Evolutionary conservation across 768 basidiomycete species (phyloP).

Genomic region (Leucocoprinus leucothites): DNA sequence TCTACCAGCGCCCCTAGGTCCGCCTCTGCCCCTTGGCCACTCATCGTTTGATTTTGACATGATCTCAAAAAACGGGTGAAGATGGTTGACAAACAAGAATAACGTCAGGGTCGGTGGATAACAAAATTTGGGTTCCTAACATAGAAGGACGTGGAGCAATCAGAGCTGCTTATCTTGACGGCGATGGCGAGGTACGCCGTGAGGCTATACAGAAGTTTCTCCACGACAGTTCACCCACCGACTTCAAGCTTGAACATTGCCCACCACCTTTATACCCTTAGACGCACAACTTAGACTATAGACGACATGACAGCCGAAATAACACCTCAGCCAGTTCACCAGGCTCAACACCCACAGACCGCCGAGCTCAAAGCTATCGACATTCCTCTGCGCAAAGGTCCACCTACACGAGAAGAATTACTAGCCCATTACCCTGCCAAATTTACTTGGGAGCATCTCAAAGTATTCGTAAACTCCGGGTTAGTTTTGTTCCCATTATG

Average conservation of each 20-base stretch:
- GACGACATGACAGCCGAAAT: neutral
- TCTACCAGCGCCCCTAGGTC: neutral
- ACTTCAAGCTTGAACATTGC: too few relatives aligned
- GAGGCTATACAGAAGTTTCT: too few relatives aligned
- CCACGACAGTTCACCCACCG: too few relatives aligned
- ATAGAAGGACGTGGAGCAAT: neutral
- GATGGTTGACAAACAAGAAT: too few relatives aligned
- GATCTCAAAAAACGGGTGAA: neutral
- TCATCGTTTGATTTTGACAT: neutral
- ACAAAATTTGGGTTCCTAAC: too few relatives aligned
- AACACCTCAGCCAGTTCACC: neutral
- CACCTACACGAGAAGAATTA: slow-evolving; percentile 67
- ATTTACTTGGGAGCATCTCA: slow-evolving; percentile 75
- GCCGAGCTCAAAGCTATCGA: slow-evolving; percentile 15
- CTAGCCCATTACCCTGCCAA: slow-evolving; percentile 66
- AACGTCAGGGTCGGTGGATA: neutral
- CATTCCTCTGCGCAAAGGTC: slow-evolving; percentile 51
- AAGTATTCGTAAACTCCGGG: slow-evolving; percentile 79
- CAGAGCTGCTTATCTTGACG: neutral
- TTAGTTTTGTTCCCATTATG: slow-evolving; percentile 24
- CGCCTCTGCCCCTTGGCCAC: neutral
- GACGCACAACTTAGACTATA: neutral
- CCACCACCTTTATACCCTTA: neutral
- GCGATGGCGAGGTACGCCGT: neutral
- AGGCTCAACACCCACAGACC: neutral